These are phyloP conservation scores for Colletotrichum sp. DNA, from an alignment of 2,329 filamentous ascomycete genomes.

Conservation along the genomic window DNA sequence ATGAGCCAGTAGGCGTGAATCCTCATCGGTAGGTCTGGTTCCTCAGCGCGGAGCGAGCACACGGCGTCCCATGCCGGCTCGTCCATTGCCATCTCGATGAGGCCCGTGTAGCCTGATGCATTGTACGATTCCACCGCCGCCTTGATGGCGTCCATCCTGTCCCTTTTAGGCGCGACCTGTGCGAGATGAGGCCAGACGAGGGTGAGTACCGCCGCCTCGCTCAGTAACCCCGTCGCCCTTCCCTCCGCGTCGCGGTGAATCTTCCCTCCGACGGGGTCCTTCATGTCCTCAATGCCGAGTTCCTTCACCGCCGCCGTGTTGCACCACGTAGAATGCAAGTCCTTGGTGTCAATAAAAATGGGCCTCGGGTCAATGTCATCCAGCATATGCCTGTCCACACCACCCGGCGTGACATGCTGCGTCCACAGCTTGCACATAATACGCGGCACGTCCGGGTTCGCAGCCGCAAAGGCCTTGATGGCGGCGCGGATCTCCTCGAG, in stretches of 20 bases:
- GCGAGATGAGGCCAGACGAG: slow-evolving; percentile 62
- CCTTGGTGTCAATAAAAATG: slow-evolving; percentile 62
- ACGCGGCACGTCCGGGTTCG: slow-evolving; percentile 50
- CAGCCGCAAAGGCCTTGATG: slow-evolving; percentile 49
- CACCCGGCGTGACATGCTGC: slow-evolving; percentile 52
- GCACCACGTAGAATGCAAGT: slow-evolving; percentile 63
- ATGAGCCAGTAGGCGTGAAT: slow-evolving; percentile 64
- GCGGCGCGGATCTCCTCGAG: slow-evolving; percentile 53
- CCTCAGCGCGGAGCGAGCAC: slow-evolving; percentile 44
- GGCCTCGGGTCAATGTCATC: slow-evolving; percentile 59
- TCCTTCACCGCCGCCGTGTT: slow-evolving; percentile 56
- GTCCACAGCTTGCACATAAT: slow-evolving; percentile 63
- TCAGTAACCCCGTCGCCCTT: slow-evolving; percentile 53
- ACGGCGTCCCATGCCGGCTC: slow-evolving; percentile 60
- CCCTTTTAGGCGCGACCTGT: slow-evolving; percentile 48
- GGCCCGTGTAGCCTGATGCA: slow-evolving; percentile 57
- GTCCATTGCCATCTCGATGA: slow-evolving; percentile 68
- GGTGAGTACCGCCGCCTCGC: slow-evolving; percentile 56
- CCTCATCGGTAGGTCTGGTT: slow-evolving; percentile 44
- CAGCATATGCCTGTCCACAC: slow-evolving; percentile 51
- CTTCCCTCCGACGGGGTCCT: slow-evolving; percentile 55
- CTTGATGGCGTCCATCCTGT: slow-evolving; percentile 52
- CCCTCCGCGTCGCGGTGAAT: slow-evolving; percentile 56
- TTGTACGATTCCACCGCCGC: slow-evolving; percentile 57
- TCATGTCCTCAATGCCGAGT: slow-evolving; percentile 48